A percentile compares a stretch with the other conserved stretches of the same genome.
phyloP scores from a whole-genome alignment of 164 flowering plant species.

The Dillenia turbinata region DNA sequence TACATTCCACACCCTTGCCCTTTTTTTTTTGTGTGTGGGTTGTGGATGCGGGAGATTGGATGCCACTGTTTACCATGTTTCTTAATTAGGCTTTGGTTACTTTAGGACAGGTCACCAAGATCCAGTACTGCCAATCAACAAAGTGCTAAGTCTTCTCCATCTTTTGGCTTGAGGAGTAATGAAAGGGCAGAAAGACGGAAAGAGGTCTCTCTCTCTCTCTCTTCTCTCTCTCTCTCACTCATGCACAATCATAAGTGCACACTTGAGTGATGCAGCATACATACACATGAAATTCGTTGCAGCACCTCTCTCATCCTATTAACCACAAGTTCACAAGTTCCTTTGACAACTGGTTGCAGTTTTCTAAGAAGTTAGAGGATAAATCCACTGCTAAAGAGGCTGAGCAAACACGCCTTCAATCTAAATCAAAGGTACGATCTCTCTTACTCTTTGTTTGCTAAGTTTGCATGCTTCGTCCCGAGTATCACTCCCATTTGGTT shows the following conservation, averaged over 20 bases:
- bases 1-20: too few species aligned
- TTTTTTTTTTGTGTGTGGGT: too few species aligned
- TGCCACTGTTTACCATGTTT: background rate
- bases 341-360: slow-evolving; percentile 3
- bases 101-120: slow-evolving; percentile 33
- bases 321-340: background rate
- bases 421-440: slow-evolving; percentile 50
- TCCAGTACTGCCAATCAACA: slow-evolving; percentile 20
- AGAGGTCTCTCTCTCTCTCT: slow-evolving; percentile 35
- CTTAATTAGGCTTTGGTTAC: slow-evolving; percentile 10
- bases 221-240: slow-evolving; percentile 1
- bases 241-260: too few species aligned
- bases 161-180: slow-evolving; percentile 37
- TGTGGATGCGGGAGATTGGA: background rate
- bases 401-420: slow-evolving; percentile 26
- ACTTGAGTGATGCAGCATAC: too few species aligned
- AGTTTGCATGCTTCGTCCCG: background rate
- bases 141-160: slow-evolving; percentile 20
- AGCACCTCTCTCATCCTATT: background rate
- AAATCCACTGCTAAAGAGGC: slow-evolving; percentile 39
- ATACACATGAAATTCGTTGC: too few species aligned
- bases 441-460: background rate
- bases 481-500: background rate
- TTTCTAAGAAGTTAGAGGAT: slow-evolving; percentile 33
- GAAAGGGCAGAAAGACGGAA: slow-evolving; percentile 42